Base-by-base conservation (phyloP, 2,329 filamentous ascomycete genomes). In the Lithohypha guttulata region DNA sequence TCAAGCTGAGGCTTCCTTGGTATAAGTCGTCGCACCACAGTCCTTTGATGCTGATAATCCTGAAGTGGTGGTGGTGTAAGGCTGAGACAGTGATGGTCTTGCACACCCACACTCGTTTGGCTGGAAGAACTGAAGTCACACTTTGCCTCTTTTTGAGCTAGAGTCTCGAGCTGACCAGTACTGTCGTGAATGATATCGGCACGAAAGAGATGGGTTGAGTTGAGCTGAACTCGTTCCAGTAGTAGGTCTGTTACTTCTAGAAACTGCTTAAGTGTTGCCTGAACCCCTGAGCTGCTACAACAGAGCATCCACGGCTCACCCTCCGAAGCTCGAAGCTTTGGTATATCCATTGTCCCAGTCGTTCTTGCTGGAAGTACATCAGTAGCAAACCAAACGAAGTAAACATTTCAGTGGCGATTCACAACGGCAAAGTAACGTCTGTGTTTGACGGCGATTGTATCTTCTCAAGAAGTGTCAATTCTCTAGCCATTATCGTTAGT, bases 1-100 rank as follows among this genome's bases (percentile, higher is more conserved):
- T 96, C 89, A 18, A 89, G 65, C 39, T 78, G 70, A 2, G 78
- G 75, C 58, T 94, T 94, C 35, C 89, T 71, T 2, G 89, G 89
- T 32, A 95, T 78, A 51, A 95, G 65, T 44, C 71, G 79, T 43
- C 87, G 73, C 6, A 94, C 73, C 14, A 94, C 68, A 1, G 76
- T 76, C 48, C 79, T 77, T 17, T 70, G 66, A 21, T 77, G 63
- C 4, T 47, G 36, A 32, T 62, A 62, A 4, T 52, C 55, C 4
- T 51, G 14, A 11, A 42, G 42, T 14, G 43, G 49, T 10, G 54
- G 48, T 15, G 49, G 45, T 4, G 45, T 47, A 6, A 31, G 13
- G 3, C 36, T 41, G 5, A 39, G 42, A 14, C 11, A 3, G 15
- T 38, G 29, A 20, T 10, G 11, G 9, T 45, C 43, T 7, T 34